Evolutionary conservation across 2,329 filamentous ascomycete species (phyloP).

Genomic region (Colletotrichum scovillei): DNA sequence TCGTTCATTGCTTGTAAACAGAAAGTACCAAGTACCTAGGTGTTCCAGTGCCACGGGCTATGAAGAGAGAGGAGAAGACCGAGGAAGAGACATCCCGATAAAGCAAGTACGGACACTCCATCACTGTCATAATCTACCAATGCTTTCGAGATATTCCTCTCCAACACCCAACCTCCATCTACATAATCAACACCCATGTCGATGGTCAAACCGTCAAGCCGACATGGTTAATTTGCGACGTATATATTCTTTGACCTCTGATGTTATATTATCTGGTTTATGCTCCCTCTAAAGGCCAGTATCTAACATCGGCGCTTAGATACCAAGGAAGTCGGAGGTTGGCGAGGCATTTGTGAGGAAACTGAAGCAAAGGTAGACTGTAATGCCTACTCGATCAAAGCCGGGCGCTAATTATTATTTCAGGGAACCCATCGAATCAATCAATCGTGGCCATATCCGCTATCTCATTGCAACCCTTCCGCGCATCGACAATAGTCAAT

Average conservation of each 20-base stretch:
- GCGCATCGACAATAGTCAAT: not conserved
- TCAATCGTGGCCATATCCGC: not conserved
- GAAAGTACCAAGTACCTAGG: not conserved
- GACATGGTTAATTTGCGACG: not conserved
- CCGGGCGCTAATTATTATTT: not conserved
- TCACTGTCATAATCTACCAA: not conserved
- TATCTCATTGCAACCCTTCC: not conserved
- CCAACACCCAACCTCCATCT: not conserved
- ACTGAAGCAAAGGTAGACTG: not conserved
- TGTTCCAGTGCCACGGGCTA: not conserved
- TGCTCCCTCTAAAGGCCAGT: not conserved
- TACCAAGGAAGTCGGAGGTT: not conserved
- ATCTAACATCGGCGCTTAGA: not conserved
- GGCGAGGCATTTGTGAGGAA: not conserved
- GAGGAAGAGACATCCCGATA: not conserved
- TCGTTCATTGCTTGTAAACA: not conserved
- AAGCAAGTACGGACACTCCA: not conserved
- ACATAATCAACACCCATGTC: not conserved
- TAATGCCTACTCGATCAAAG: not conserved
- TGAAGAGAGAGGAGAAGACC: not conserved
- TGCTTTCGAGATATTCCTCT: not conserved
- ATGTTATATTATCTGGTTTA: accelerated
- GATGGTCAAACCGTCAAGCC: not conserved
- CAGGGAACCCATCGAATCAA: not conserved
- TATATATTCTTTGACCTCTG: not conserved